Evolutionary conservation across 1,284 basidiomycete genomes (phyloP), one percentile per base, ranked within the genome.

Genomic region (Cryptococcus maquisensis): DNA sequence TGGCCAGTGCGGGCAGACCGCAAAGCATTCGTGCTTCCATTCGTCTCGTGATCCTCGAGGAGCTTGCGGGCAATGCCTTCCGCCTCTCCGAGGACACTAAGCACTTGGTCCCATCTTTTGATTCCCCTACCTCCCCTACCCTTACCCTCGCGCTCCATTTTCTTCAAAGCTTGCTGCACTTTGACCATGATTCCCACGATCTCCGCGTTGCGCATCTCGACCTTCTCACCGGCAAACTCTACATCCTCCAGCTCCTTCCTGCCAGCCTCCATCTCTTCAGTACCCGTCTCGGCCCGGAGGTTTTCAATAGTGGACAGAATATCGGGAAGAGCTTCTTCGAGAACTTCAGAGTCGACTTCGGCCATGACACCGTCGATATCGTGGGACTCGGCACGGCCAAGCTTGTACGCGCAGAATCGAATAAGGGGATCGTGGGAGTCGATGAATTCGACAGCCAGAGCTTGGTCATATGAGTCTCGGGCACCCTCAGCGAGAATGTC

Each of bases 361-460:
- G 80, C 79, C n/a, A 89, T 87, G 61, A 93, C 88, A 3, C 80
- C 83, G 61, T 87, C 86, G 43, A 93, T 81, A 73, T 94, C 90
- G 75, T 94, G 91, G 6, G 88, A 84, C 66, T 85, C 86, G 18
- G 65, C 59, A 49, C 75, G 63, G 15, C 78, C 79, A 26, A 95
- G 81, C 69, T 93, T 87, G 71, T 98, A 95, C 0, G 93, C 92
- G 62, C 87, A 90, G 77, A 93, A 88, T 48, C 95, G 82, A 57
- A 98, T 90, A 74, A 96, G 86, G 0, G 95, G 91, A 41, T 90
- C 87, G 57, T 93, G 85, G 58, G 87, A 85, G 71, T 98, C 94
- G 18, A 87, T 82, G 68, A 90, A 90, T 49, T 90, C 82, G 35
- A 84, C 82, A 12, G 91, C 89, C 5, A 98, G 81, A 0, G 94